Percentiles rank a stretch among this genome's conserved stretches.
Evolutionary conservation across 768 basidiomycete genomes (phyloP).

Genomic region (Pleurotus ostreatus): DNA sequence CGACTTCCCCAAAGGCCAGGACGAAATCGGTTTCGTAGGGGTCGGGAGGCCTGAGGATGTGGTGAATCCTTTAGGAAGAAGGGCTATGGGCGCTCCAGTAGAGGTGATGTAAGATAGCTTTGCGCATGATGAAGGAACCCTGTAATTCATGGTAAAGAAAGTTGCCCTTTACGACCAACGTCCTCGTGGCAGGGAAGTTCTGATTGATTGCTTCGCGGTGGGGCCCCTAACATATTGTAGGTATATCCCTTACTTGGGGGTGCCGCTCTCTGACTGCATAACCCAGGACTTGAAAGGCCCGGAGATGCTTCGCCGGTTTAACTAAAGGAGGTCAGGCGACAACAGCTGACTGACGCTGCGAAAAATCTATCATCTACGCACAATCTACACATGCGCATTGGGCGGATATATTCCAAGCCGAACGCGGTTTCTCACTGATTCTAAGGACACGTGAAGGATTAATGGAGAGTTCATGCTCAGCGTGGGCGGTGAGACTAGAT

Average conservation of each 20-base stretch:
- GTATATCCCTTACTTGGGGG: no score
- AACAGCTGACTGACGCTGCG: neutral
- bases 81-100: constrained; percentile 37
- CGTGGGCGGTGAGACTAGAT: neutral
- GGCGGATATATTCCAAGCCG: neutral
- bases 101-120: constrained; percentile 16
- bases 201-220: no score
- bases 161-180: no score
- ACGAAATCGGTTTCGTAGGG: constrained; percentile 32
- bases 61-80: constrained; percentile 26
- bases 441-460: neutral
- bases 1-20: constrained; percentile 55
- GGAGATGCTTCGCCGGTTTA: no score
- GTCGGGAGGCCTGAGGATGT: constrained; percentile 33
- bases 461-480: neutral
- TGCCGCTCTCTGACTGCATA: no score
- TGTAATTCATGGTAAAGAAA: no score
- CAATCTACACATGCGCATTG: neutral
- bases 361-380: neutral
- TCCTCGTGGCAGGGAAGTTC: neutral
- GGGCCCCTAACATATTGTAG: no score
- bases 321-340: no score
- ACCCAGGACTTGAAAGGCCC: no score
- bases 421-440: neutral
- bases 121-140: no score